Evolutionary conservation across 805 yeast genomes (phyloP).

Genomic region (Sugiyamaella americana): DNA sequence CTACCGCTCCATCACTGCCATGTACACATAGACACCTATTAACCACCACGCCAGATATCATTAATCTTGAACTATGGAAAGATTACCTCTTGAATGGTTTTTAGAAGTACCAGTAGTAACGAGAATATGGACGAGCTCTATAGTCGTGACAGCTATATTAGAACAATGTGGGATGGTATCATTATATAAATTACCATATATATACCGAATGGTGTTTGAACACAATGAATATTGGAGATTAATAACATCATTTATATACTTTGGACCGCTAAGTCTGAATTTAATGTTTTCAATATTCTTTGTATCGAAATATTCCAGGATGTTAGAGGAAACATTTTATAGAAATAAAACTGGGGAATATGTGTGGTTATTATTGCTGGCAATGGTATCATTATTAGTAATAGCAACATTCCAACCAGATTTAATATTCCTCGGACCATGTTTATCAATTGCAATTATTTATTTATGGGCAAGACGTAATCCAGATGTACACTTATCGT

Average conservation of each 20-base stretch:
- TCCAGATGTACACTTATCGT: constrained; percentile 36
- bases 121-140: constrained; percentile 32
- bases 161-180: constrained; percentile 34
- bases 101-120: constrained; percentile 44
- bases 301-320: constrained; percentile 35
- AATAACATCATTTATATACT: constrained; percentile 38
- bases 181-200: constrained; percentile 32
- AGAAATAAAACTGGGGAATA: constrained; percentile 32
- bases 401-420: constrained; percentile 30
- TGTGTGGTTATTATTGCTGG: constrained; percentile 35
- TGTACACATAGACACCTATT: no score
- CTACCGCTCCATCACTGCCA: no score
- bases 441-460: constrained; percentile 34
- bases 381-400: constrained; percentile 28
- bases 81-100: constrained; percentile 21
- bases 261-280: constrained; percentile 38
- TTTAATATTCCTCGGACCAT: constrained; percentile 35
- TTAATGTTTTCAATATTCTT: constrained; percentile 33
- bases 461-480: constrained; percentile 45
- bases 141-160: constrained; percentile 29
- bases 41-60: no score
- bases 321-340: constrained; percentile 35
- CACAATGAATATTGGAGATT: constrained; percentile 35
- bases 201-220: constrained; percentile 33
- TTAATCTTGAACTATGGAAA: no score